Percentiles rank a stretch among this genome's conserved stretches.
Evolutionary conservation across 2,329 filamentous ascomycete genomes (phyloP).

Genomic region (Verticillium albo-atrum): DNA sequence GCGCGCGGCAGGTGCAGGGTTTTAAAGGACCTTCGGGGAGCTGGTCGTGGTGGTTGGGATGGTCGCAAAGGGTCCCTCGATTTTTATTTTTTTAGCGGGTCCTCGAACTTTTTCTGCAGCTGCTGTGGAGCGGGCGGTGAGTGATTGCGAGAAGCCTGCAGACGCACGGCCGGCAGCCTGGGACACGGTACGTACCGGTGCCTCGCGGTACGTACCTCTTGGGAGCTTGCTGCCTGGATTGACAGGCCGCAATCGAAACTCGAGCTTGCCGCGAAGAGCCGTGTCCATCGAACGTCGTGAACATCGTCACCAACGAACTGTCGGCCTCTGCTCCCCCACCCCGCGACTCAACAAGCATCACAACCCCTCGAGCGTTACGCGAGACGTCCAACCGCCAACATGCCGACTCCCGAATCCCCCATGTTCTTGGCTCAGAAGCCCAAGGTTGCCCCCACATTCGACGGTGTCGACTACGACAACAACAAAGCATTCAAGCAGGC

Average conservation of each 20-base stretch:
- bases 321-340: not conserved
- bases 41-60: constrained; percentile 8
- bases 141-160: constrained; percentile 1
- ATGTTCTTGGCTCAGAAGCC: constrained; percentile 82
- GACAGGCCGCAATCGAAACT: not conserved
- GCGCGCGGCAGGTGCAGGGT: not conserved
- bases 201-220: constrained; percentile 6
- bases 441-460: constrained; percentile 75
- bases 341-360: constrained; percentile 3
- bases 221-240: not conserved
- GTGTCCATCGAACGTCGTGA: not conserved
- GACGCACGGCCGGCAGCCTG: not conserved
- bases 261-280: not conserved
- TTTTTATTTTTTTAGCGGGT: constrained; percentile 11
- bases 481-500: constrained; percentile 76
- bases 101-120: constrained; percentile 12
- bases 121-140: constrained; percentile 9
- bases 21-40: constrained; percentile 9
- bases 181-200: constrained; percentile 6
- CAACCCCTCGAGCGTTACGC: not conserved
- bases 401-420: constrained; percentile 81
- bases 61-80: constrained; percentile 10
- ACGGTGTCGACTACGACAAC: constrained; percentile 83
- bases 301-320: not conserved
- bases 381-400: constrained; percentile 29